Evolutionary conservation across 2,329 filamentous ascomycete species (phyloP), one percentile per base, ranked within the genome.

Genomic region (Cyphellophora attinorum): DNA sequence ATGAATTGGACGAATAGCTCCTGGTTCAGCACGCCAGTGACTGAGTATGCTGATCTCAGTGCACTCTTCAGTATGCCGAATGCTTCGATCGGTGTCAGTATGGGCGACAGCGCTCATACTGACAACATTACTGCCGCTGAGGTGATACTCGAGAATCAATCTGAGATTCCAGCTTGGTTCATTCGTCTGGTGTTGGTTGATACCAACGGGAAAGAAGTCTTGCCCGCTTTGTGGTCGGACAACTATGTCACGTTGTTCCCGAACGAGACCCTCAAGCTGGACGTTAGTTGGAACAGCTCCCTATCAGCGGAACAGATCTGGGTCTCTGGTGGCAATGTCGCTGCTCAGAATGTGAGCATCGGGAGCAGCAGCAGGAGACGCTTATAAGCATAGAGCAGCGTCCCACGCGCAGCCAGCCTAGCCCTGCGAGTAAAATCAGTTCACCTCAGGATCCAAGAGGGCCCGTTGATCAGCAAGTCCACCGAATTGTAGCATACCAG

Each of bases 221-320:
- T 64, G 4, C 70, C 73, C 0, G 62, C 74, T 1, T 57, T 59
- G 13, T 79, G 75, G 74, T 68, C 66, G 1, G 74, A 79, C 41
- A 79, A 79, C 40, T 79, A 79, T 40, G 57, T 79, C 10, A 77
- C 74, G 2, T 52, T 79, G 6, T 76, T 68, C 62, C 72, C 74
- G 0, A 52, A 57, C 1, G 75, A 79, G 56, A 65, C 55, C 34
- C 29, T 74, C 5, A 54, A 50, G 6, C 13, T 72, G 32, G 46
- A 47, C 1, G 59, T 66, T 21, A 34, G 16, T 13, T 34, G 33
- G 33, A 8, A 11, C 5, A 27, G n/a, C 8, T 19, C 14, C 21
- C 11, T 25, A n/a, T n/a, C 8, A n/a, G n/a, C 10, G 33, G 19
- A 6, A 23, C 6, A 5, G 12, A 16, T 29, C n/a, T 18, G 6